A percentile compares a stretch with the other conserved stretches of the same genome.
Evolutionary conservation across 2,329 filamentous ascomycete genomes (phyloP).

Genomic region (Xylariomycetidae sp.): DNA sequence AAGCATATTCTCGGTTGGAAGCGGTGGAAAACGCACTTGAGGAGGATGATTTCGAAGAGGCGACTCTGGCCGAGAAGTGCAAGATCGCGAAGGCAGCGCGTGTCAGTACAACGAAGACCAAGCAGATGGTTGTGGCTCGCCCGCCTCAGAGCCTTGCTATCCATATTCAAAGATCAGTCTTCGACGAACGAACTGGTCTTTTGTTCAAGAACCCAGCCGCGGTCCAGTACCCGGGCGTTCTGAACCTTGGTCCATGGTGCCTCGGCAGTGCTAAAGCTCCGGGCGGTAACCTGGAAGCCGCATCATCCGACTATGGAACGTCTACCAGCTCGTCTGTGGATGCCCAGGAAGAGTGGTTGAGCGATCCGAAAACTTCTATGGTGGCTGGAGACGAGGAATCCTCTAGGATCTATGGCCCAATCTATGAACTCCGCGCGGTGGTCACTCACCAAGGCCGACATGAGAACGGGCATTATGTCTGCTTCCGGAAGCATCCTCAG

Average conservation of each 20-base stretch:
- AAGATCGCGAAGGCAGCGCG: conserved; percentile 62
- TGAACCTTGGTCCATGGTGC: conserved; percentile 83
- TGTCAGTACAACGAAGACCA: conserved; percentile 76
- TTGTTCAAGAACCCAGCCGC: conserved; percentile 78
- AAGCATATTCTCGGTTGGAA: conserved; percentile 50
- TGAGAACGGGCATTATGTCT: conserved; percentile 94
- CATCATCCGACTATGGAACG: no score
- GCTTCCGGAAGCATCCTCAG: conserved; percentile 67
- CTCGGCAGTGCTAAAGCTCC: conserved; percentile 52
- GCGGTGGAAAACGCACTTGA: conserved; percentile 67
- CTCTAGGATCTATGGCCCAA: conserved; percentile 48
- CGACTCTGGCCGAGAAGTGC: conserved; percentile 56
- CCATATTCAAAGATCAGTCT: conserved; percentile 88
- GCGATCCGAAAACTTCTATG: conserved; percentile 67
- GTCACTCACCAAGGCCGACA: conserved; percentile 87
- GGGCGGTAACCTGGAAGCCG: no score
- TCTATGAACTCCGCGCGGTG: conserved; percentile 76
- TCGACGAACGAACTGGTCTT: conserved; percentile 73
- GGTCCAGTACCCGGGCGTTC: conserved; percentile 65
- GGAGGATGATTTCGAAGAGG: conserved; percentile 72
- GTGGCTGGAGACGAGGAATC: conserved; percentile 48
- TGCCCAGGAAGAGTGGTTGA: conserved; percentile 58
- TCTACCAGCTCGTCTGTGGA: conserved; percentile 18
- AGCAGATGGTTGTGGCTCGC: conserved; percentile 79
- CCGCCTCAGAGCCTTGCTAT: conserved; percentile 75